Base-by-base conservation (phyloP, 31 red algal species). In the Endocladia muricata region DNA sequence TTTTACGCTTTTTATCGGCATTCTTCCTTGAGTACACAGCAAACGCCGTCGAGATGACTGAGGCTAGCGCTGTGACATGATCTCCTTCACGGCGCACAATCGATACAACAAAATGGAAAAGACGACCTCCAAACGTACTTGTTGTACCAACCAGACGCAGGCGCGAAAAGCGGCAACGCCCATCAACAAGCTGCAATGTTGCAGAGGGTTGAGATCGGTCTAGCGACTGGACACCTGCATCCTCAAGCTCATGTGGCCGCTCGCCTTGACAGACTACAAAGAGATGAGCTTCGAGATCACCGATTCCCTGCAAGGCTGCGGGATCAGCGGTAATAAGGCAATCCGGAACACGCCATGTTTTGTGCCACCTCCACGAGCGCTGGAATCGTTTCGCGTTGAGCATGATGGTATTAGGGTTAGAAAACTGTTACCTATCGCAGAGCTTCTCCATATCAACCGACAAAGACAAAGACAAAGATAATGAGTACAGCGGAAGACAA, bases 1-100 rank as follows among this genome's bases (percentile, higher is more conserved):
- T 67, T 67, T 94, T 94, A 11, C 93, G 63, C 86, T 95, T 95
- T 76, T 88, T 89, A 58, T 95, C 93, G 49, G 93, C 84, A 51
- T 95, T 82, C 54, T 95, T 95, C 25, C 87, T 65, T 35, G 78
- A 88, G 71, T 94, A 94, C 3, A 87, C 91, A 65, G 85, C 87
- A 41, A 94, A 85, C 32, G 79, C 82, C 15, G 81, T 94, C 22
- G 76, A 89, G 41, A 94, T 87, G 15, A 89, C 79, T 29, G 78
- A 76, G 21, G 85, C 82, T 21, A 94, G 36, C 19, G 81, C 81
- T 43, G 79, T 83, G 25, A 74, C 55, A 17, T 61, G 43, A 1
- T 78, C 75, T 4, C 76, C 76, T 31, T 94, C 85, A 22, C 78
- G 56, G 35, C 73, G 68, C 25, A 83, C 44, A 19, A 94, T 61